Percentiles rank a stretch among this genome's conserved stretches.
Evolutionary conservation across 2,329 filamentous ascomycete genomes (phyloP).

Genomic region (Exophiala viscosa): DNA sequence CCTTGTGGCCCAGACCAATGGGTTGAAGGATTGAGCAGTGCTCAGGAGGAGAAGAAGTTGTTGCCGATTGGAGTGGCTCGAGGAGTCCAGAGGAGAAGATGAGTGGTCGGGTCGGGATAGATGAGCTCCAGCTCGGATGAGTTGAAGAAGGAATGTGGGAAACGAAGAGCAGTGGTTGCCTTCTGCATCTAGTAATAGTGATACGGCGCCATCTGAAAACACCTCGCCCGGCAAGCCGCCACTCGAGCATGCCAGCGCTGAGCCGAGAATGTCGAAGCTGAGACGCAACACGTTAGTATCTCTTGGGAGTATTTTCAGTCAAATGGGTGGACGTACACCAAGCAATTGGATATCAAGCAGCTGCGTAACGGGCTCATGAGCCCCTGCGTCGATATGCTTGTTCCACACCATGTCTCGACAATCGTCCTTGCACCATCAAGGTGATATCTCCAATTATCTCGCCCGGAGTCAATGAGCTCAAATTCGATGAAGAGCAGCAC

Average conservation of each 20-base stretch:
- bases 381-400: constrained; percentile 13
- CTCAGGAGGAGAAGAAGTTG: background rate
- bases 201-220: background rate
- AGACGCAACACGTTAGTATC: background rate
- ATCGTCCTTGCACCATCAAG: constrained; percentile 50
- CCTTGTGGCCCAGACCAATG: background rate
- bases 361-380: background rate
- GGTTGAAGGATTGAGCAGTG: background rate
- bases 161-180: constrained; percentile 12
- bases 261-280: constrained; percentile 5
- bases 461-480: constrained; percentile 50
- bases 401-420: constrained; percentile 37
- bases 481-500: constrained; percentile 50
- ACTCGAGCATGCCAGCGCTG: background rate
- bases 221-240: background rate
- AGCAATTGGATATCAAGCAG: background rate
- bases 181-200: constrained; percentile 6
- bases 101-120: background rate
- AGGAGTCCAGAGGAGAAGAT: background rate
- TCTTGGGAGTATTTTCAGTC: background rate
- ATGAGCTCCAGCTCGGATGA: background rate
- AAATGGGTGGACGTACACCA: background rate
- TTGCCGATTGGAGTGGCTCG: background rate
- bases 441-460: constrained; percentile 51
- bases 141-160: background rate